phyloP scores from a whole-genome alignment of 192 early-diverging fungal genomes.

The Lobosporangium transversale region DNA sequence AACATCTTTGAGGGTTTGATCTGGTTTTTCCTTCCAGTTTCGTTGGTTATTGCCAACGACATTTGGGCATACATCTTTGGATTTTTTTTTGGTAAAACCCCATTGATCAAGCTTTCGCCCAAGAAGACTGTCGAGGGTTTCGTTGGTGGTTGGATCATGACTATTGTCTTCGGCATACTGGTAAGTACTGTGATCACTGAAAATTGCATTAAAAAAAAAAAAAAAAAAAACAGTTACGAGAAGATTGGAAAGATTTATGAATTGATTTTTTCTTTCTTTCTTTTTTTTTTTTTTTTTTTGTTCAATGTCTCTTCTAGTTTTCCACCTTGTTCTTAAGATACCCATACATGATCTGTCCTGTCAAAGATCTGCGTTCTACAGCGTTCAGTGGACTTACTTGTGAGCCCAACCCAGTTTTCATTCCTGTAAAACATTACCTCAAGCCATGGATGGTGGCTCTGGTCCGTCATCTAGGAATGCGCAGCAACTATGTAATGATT shows the following conservation, averaged over 20 bases:
- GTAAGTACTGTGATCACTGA: conserved; percentile 39
- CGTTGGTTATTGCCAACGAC: conserved; percentile 94
- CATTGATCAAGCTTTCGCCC: conserved; percentile 92
- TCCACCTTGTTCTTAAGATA: conserved; percentile 61
- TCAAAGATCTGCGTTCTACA: conserved; percentile 60
- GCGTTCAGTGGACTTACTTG: conserved; percentile 64
- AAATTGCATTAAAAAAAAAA: not conserved
- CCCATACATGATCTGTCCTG: conserved; percentile 70
- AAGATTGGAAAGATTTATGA: no score
- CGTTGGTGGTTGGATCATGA: conserved; percentile 86
- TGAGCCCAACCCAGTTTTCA: conserved; percentile 68
- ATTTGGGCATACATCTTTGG: conserved; percentile 96
- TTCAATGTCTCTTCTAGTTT: conserved; percentile 32
- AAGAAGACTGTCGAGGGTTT: conserved; percentile 99
- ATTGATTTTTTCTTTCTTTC: no score
- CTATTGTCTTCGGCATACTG: conserved; percentile 88
- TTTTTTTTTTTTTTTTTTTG: not conserved
- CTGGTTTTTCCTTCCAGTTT: conserved; percentile 94
- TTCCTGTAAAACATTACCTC: conserved; percentile 52
- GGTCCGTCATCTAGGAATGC: conserved; percentile 45
- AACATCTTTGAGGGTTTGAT: conserved; percentile 98
- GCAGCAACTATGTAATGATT: conserved; percentile 66
- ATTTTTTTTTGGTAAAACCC: conserved; percentile 93
- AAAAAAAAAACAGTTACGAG: no score
- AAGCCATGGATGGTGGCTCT: conserved; percentile 56